Evolutionary conservation across 2,329 filamentous ascomycete species (phyloP).

Genomic region (Fusarium pseudonygamai): DNA sequence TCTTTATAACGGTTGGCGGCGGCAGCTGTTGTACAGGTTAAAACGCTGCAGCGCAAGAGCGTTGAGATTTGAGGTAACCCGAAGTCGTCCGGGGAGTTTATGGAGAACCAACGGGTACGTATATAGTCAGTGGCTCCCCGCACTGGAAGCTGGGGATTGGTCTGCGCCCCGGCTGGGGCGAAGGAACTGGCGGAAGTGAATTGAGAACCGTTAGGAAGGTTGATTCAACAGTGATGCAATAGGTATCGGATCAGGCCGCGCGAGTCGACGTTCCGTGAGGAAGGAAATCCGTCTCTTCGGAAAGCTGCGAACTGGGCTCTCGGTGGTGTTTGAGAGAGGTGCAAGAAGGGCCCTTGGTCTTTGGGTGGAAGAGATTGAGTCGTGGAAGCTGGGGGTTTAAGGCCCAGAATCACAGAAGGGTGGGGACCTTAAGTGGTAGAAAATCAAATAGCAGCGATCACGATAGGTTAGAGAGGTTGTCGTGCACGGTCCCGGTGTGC

Average conservation of each 20-base stretch:
- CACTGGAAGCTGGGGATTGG: conserved; percentile 37
- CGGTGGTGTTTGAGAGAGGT: conserved; percentile 19
- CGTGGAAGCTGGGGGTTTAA: conserved; percentile 44
- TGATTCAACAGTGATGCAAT: neutral
- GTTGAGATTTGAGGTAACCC: conserved; percentile 29
- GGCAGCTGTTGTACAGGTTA: conserved; percentile 20
- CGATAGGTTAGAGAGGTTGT: conserved; percentile 40
- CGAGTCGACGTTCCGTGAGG: neutral
- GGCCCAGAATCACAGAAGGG: conserved; percentile 26
- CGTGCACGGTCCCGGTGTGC: conserved; percentile 35
- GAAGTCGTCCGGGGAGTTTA: conserved; percentile 34
- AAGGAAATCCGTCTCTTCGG: neutral
- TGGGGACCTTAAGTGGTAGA: conserved; percentile 31
- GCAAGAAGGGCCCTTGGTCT: conserved; percentile 28
- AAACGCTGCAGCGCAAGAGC: conserved; percentile 25
- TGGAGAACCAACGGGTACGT: conserved; percentile 39
- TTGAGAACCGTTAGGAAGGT: conserved; percentile 18
- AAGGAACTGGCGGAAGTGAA: conserved; percentile 17
- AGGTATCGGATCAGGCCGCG: neutral
- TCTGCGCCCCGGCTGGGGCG: conserved; percentile 35
- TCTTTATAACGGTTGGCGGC: conserved; percentile 25
- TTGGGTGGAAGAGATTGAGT: conserved; percentile 37
- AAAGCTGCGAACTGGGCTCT: conserved; percentile 6
- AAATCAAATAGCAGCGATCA: conserved; percentile 37
- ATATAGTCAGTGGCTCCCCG: conserved; percentile 42